A percentile compares a stretch with the other conserved stretches of the same genome.
Conservation (phyloP, 1,284 basidiomycete species). For the Cutaneotrichosporon dermatis region DNA sequence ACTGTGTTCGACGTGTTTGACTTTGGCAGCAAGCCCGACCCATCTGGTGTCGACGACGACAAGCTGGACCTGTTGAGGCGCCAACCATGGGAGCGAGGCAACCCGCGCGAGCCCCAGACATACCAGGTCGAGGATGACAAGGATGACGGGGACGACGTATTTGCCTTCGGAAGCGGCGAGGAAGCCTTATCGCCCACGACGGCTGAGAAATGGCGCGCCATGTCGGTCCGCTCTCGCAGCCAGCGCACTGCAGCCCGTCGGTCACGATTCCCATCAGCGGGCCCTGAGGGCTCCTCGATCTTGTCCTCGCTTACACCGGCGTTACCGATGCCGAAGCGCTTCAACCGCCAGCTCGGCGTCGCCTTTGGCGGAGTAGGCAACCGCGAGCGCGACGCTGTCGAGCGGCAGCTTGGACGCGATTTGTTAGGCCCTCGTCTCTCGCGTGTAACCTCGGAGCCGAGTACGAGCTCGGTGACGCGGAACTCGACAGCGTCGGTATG, state of each 20-base stretch:
- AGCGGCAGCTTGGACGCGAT: neutral
- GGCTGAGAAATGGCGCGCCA: conserved; percentile 4
- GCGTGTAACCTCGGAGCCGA: neutral
- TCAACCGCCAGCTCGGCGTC: neutral
- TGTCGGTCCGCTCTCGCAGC: conserved; percentile 1
- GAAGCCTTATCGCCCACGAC: conserved; percentile 5
- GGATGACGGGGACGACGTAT: neutral
- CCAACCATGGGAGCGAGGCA: conserved; percentile 37
- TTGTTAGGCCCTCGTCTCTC: neutral
- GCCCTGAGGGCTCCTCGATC: neutral
- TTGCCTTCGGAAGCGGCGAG: neutral
- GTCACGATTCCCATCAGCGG: neutral
- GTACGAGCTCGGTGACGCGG: neutral
- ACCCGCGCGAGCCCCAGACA: conserved; percentile 31
- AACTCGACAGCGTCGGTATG: neutral
- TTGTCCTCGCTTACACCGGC: neutral
- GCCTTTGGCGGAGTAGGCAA: neutral
- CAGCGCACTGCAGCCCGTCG: neutral
- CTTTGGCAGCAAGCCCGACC: conserved; percentile 30
- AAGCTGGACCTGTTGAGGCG: conserved; percentile 31
- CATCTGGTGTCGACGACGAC: conserved; percentile 38
- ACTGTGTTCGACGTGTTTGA: conserved; percentile 55
- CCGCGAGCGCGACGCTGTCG: neutral
- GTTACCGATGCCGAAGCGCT: neutral
- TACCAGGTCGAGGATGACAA: conserved; percentile 28